Evolutionary conservation across 2,329 filamentous ascomycete genomes (phyloP).

Genomic region (Trichoderma breve): DNA sequence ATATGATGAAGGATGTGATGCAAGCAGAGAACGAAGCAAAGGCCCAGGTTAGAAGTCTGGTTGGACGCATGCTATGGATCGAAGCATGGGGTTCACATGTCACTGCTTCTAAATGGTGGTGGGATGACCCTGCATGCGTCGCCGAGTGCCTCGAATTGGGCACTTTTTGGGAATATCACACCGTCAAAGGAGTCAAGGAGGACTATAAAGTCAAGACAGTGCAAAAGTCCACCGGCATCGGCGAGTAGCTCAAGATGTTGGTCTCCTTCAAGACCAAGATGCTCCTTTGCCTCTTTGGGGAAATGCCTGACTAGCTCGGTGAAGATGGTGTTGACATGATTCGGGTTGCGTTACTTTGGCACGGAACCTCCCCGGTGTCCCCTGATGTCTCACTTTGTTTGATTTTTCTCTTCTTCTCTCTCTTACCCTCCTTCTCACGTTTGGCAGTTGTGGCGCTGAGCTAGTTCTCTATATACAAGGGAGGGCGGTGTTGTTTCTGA

Average conservation of each 20-base stretch:
- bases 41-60: conserved; percentile 49
- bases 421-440: not conserved
- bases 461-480: not conserved
- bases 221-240: not conserved
- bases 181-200: conserved; percentile 55
- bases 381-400: not conserved
- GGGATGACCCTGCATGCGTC: conserved; percentile 55
- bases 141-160: conserved; percentile 53
- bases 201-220: not conserved
- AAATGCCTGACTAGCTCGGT: not conserved
- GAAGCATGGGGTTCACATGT: conserved; percentile 59
- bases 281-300: not conserved
- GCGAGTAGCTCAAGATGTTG: not conserved
- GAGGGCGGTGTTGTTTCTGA: not conserved
- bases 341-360: not conserved
- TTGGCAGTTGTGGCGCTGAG: not conserved
- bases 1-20: not conserved
- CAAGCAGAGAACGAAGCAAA: conserved; percentile 33
- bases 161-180: conserved; percentile 59
- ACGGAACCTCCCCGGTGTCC: not conserved
- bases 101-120: conserved; percentile 56
- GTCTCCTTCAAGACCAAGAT: not conserved
- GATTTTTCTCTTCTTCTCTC: not conserved
- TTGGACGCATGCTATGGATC: conserved; percentile 59
- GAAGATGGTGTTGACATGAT: not conserved